Evolutionary conservation across 2,329 filamentous ascomycete species (phyloP), one percentile per base, ranked within the genome.

Genomic region (Penicillium sumatraense): DNA sequence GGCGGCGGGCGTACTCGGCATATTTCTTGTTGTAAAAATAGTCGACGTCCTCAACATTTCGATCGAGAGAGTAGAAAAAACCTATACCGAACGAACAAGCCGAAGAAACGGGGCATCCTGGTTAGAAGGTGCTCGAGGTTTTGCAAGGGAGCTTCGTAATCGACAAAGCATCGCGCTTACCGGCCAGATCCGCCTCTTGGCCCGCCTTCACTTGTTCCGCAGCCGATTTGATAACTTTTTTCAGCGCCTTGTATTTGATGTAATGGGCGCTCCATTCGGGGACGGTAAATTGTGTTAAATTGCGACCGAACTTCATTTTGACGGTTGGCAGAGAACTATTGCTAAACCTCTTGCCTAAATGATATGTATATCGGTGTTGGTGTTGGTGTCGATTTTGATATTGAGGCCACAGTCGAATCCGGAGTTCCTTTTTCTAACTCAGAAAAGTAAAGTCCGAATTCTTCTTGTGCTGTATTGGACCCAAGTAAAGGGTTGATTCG

Each of bases 1-100:
- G 80, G 31, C 93, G 88, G 57, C 95, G 89, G 33, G 89, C 87
- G 59, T 89, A 89, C 66, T 98, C 93, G 58, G 86, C 84, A 69
- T 92, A 91, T 73, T 97, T 97, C 74, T 93, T 96, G 79, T 96
- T 97, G 81, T 97, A 98, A 75, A 99, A 98, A 49, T 86, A 85
- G 75, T 97, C 92, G 73, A 99, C 93, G 76, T 96, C 90, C 80
- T 99, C 95, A 69, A 99, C 88, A 72, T 98, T 97, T 67, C 95
- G 90, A 73, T 99, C 95, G 73, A 99, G 87, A 61, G 89, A 90
- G 75, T 93, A 96, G 80, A 97, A 96, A 83, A 99, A 96, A 75
- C 93, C 95, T 97, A 80, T 53, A 53, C 31, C 42, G 24, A 55
- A 31, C 51, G 48, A 42, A 51, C 18, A 33, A 16, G 20, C 40